Base-by-base conservation (phyloP, 257 asterid species). In the Nicotiana tabacum region DNA sequence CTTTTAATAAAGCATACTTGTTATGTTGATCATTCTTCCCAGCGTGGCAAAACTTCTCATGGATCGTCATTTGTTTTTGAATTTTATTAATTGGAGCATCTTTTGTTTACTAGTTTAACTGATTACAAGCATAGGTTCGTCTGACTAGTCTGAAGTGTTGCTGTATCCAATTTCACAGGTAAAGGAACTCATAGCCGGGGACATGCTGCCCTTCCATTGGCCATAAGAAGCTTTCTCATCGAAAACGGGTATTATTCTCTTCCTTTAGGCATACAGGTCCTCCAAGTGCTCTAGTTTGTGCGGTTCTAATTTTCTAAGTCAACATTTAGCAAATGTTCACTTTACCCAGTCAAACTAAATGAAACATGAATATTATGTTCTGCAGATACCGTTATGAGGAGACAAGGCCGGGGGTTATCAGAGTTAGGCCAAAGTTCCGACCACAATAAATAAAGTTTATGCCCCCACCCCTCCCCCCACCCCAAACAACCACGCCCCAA, bases 131-230 rank as follows among this genome's bases (percentile, higher is more conserved):
- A 27, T 65, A 21, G 61, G 16, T 30, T 18, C 4, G 29, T 10
- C 35, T 15, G 66, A 33, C 9, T 68, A 18, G 64, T 18, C 81
- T 33, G 76, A 35, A 30, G 64, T 30, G 64, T 17, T 85, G 18
- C 13, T 33, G 21, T 72, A 62, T 70, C 53, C 79, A 24, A 65
- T 77, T 12, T 65, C 33, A 78, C 96, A 95, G 97, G 98, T 76
- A 93, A 88, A 84, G 98, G 98, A 60, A 95, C 89, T 80, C 97
- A 95, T 83, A 93, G 98, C 85, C 89, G 90, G 79, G 97, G 94
- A 81, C 90, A 87, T 82, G 94, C 96, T 88, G 90, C 97, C 30
- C 93, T 95, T 78, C 98, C 97, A 29, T 69, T 93, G 39, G 93
- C 95, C 55, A 78, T 93, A 81, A 93, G 94, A 88, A 89, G 89